Base-by-base conservation (phyloP, 177 flowering plant species). In the Vitis hybrid region DNA sequence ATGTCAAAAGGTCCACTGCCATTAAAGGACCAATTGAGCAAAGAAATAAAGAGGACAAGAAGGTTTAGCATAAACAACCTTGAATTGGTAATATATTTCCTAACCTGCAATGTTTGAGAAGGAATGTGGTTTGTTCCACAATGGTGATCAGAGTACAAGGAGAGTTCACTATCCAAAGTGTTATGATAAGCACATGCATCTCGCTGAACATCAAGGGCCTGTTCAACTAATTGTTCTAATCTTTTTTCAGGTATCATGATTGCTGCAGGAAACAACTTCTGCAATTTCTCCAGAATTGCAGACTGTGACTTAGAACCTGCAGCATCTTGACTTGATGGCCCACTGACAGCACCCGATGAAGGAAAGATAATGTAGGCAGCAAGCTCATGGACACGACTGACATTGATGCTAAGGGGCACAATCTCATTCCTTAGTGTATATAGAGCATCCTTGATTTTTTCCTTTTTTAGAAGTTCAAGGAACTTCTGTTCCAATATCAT, bases 401-500 rank as follows among this genome's bases (percentile, higher is more conserved):
- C 58, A 70, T 89, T 83, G 53, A 82, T 75, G 60, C 70, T 73
- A 70, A 92, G 88, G 50, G 98, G 97, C n/a, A 82, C 79, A 72
- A 94, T 88, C 76, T 94, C 94, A 49, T 75, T 81, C 72, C 97
- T 91, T 65, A 94, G 59, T 15, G 97, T 90, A 60, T 71, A 76
- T 73, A 92, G 73, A 51, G 97, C 98, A 55, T 87, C 95, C 82
- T 78, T 76, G 51, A 83, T 62, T 12, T 81, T 88, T 67, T 82
- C 92, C 69, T 60, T 75, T 10, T 72, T 73, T 33, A 94, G 70
- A 70, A 84, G 85, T 64, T 94, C 97, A 77, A 87, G 81, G 65
- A 90, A 89, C 68, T 92, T 94, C 74, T 87, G 95, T 76, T 94
- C 97, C 76, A 94, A 78, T 73, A 94, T 83, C 69, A 86, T 67